These are phyloP conservation scores for Kingdonia uniflora DNA, from an alignment of 164 flowering plant genomes.

Conservation along the genomic window DNA sequence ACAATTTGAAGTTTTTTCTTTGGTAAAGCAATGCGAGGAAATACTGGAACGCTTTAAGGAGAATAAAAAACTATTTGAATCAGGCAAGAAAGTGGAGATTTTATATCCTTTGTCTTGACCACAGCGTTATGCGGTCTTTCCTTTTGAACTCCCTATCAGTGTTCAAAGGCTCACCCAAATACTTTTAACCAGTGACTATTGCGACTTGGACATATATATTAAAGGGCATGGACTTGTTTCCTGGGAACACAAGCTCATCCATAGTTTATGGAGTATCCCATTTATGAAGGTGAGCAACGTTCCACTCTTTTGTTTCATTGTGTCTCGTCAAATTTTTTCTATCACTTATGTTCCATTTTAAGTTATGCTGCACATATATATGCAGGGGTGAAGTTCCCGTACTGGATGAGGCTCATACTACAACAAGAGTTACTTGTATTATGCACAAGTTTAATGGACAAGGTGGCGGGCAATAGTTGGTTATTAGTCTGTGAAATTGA, in stretches of 20 bases:
- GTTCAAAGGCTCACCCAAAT: slow-evolving; percentile 37
- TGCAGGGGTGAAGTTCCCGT: slow-evolving; percentile 89
- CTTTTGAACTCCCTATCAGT: slow-evolving; percentile 49
- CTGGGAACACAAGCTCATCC: slow-evolving; percentile 57
- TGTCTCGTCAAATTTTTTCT: too few relatives aligned
- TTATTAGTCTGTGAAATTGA: slow-evolving; percentile 37
- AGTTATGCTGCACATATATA: slow-evolving; percentile 58
- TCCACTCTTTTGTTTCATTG: not conserved
- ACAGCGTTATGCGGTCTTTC: slow-evolving; percentile 34
- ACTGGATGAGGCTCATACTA: slow-evolving; percentile 66
- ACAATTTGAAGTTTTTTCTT: slow-evolving; percentile 53
- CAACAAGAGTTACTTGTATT: slow-evolving; percentile 69
- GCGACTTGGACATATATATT: slow-evolving; percentile 57
- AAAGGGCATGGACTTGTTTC: slow-evolving; percentile 53
- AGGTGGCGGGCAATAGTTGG: slow-evolving; percentile 51
- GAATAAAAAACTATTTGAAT: slow-evolving; percentile 53
- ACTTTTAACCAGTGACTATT: slow-evolving; percentile 35
- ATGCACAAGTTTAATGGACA: slow-evolving; percentile 74
- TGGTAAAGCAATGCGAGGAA: slow-evolving; percentile 76
- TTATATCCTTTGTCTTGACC: slow-evolving; percentile 38
- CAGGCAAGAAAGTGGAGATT: slow-evolving; percentile 64
- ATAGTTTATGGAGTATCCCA: slow-evolving; percentile 79
- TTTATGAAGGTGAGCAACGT: slow-evolving; percentile 60
- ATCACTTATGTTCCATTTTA: too few relatives aligned
- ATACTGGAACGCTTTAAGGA: slow-evolving; percentile 46